Evolutionary conservation across 1,284 basidiomycete species (phyloP), one percentile per base, ranked within the genome.

Genomic region (Caloboletus firmus): DNA sequence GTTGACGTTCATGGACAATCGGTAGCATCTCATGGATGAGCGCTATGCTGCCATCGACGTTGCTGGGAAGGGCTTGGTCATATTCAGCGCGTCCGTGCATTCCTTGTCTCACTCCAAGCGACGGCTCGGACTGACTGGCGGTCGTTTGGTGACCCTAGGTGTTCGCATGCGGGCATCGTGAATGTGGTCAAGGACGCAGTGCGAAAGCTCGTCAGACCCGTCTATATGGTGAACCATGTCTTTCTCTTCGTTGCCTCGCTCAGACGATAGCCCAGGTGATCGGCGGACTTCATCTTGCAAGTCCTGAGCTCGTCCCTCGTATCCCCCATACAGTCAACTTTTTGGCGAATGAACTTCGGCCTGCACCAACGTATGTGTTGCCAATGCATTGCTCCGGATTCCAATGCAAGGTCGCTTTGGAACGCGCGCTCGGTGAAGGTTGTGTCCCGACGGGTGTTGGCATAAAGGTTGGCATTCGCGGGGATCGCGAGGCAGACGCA

Each of bases 351-450:
- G 67, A 77, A 50, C 69, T 92, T 26, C 65, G 75, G 12, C 89
- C 89, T 5, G 70, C 80, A 1, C 89, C 88, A 0, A 78, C 77
- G 0, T 92, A 86, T 60, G 72, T 93, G 39, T 75, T 93, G 0
- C 91, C 91, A 0, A 88, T 93, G 82, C 91, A 93, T 69, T 93
- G 91, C 62, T 83, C 87, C 1, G 90, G 91, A 0, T 89, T 92
- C 63, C 77, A 79, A 31, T 80, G 79, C 28, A 89, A 92, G 66
- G 67, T 88, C 1, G 85, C 84, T 5, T 70, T 93, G 58, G 81
- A 85, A 62, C 70, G 72, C 9, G 87, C 80, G 2, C 75, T 93
- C 13, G 90, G 89, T 18, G 81, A 87, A 46, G 82, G 82, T 1
- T 87, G 85, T 62, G 87, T 91, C 13, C 87, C 89, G 1, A 85